Percentiles rank a stretch among this genome's conserved stretches.
phyloP scores from a whole-genome alignment of 208 protist species.

The Spongospora subterranea region DNA sequence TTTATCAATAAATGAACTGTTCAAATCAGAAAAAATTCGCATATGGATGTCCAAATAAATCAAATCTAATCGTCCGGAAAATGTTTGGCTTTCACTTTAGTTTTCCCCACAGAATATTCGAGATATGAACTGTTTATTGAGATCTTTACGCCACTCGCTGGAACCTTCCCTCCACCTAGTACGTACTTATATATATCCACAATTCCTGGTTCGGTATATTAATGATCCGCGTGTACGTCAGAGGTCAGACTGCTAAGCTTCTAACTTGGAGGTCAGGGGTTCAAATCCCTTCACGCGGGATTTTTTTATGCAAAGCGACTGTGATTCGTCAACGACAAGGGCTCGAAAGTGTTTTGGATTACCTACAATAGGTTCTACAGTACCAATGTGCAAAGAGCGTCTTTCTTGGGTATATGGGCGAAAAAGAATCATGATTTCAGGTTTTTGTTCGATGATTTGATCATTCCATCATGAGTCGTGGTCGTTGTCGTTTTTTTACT shows the following conservation, averaged over 20 bases:
- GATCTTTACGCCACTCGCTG: not conserved
- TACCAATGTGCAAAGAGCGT: not conserved
- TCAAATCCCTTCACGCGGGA: not conserved
- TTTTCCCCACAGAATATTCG: not conserved
- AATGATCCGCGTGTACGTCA: conserved; percentile 12
- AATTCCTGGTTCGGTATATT: not conserved
- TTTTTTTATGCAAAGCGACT: not conserved
- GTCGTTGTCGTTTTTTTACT: too few relatives aligned
- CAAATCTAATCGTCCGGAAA: not conserved
- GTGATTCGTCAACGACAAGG: not conserved
- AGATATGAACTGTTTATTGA: not conserved
- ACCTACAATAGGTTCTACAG: not conserved
- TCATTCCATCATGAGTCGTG: not conserved
- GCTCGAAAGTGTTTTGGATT: not conserved
- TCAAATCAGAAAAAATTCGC: not conserved
- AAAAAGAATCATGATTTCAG: not conserved
- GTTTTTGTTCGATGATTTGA: not conserved
- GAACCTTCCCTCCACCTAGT: not conserved
- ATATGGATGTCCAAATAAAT: not conserved
- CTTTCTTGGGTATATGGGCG: not conserved
- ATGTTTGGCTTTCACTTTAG: not conserved
- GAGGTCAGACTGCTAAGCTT: not conserved
- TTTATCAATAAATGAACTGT: not conserved
- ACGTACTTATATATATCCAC: not conserved
- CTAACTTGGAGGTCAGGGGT: not conserved